Evolutionary conservation across 2,329 filamentous ascomycete genomes (phyloP).

Genomic region (Stenocarpella maydis): DNA sequence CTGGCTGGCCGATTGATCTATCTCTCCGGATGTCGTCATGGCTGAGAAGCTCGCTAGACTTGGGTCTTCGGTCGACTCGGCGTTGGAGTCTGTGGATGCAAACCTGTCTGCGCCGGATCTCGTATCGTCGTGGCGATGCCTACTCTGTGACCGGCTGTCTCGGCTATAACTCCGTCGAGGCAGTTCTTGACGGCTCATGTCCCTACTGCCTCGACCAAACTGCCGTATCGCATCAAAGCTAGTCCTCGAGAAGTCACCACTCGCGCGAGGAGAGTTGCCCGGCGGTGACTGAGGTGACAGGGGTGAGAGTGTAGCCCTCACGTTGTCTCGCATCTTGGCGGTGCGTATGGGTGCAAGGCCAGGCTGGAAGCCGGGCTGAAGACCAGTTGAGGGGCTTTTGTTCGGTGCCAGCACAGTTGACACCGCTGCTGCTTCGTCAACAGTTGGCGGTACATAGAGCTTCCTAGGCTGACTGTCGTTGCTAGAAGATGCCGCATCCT

Average conservation of each 20-base stretch:
- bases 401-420: conserved; percentile 31
- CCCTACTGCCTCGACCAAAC: conserved; percentile 59
- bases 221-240: conserved; percentile 63
- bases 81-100: conserved; percentile 77
- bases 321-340: conserved; percentile 60
- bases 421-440: conserved; percentile 32
- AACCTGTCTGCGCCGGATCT: conserved; percentile 58
- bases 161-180: conserved; percentile 71
- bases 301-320: conserved; percentile 68
- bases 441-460: conserved; percentile 12
- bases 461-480: conserved; percentile 48
- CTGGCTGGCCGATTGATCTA: conserved; percentile 85
- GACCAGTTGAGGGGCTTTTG: conserved; percentile 35
- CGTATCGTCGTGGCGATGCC: conserved; percentile 56
- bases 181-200: conserved; percentile 54
- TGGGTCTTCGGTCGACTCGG: conserved; percentile 76
- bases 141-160: conserved; percentile 60
- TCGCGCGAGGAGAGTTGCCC: conserved; percentile 62
- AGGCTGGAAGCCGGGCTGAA: conserved; percentile 24
- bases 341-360: conserved; percentile 46
- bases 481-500: conserved; percentile 62
- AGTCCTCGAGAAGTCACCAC: conserved; percentile 59
- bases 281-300: conserved; percentile 53
- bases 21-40: conserved; percentile 72
- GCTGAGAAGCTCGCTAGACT: conserved; percentile 69